Conservation (phyloP, 2,329 filamentous ascomycete genomes). For the Xylaria hypoxylon region DNA sequence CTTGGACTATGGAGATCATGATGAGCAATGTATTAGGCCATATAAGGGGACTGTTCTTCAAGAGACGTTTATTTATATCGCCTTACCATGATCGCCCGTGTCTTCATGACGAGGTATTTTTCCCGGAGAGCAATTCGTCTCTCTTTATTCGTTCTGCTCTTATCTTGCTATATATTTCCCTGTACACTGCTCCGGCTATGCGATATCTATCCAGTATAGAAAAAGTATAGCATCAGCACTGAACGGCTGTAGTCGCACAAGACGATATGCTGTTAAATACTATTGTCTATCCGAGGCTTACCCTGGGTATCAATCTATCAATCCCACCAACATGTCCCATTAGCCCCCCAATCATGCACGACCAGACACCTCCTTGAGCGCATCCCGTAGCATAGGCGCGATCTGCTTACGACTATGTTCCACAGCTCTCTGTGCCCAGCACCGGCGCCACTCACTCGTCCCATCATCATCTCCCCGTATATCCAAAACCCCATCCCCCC, state of each 20-base stretch:
- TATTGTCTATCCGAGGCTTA: neutral
- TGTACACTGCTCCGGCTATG: no score
- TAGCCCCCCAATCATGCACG: neutral
- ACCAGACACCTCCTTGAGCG: constrained; percentile 53
- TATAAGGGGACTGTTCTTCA: neutral
- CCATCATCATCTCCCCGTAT: constrained; percentile 34
- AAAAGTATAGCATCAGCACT: neutral
- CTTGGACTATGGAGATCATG: no score
- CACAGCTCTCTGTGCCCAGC: constrained; percentile 75
- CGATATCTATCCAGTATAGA: no score
- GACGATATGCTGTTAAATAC: neutral
- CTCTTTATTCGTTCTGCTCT: neutral
- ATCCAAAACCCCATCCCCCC: constrained; percentile 63
- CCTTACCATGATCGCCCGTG: neutral
- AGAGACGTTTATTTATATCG: neutral
- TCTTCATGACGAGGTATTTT: neutral
- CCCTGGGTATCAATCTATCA: neutral
- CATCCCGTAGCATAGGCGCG: constrained; percentile 72
- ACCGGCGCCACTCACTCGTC: constrained; percentile 61
- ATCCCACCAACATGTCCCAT: neutral
- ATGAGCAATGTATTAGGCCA: neutral
- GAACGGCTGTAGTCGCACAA: no score
- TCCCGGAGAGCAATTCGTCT: neutral
- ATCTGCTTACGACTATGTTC: constrained; percentile 76
- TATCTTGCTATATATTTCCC: no score